A percentile compares a stretch with the other conserved stretches of the same genome.
phyloP scores from a whole-genome alignment of 1,284 basidiomycete species.

The Omphalotus olearius region DNA sequence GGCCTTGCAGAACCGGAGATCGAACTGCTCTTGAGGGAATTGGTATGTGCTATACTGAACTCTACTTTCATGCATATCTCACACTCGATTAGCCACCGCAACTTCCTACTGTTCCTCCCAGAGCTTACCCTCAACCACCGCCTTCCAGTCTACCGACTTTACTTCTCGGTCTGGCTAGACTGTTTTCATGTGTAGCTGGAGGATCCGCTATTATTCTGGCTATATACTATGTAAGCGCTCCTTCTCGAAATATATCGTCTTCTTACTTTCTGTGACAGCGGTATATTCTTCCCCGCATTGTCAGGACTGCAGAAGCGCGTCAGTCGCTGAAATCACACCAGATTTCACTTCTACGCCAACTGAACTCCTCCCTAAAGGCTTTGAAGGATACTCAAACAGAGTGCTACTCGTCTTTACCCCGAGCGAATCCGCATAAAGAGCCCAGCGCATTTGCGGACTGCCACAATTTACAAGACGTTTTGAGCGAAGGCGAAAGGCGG shows the following conservation, averaged over 20 bases:
- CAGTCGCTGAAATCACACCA: constrained; percentile 58
- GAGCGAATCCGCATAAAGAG: constrained; percentile 45
- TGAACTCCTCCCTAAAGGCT: constrained; percentile 47
- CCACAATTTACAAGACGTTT: constrained; percentile 44
- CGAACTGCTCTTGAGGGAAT: constrained; percentile 49
- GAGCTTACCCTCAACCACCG: constrained; percentile 66
- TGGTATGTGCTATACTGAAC: constrained; percentile 34
- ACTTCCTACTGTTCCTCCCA: constrained; percentile 57
- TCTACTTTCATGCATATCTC: constrained; percentile 5
- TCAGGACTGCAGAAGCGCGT: constrained; percentile 54
- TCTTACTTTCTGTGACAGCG: constrained; percentile 37
- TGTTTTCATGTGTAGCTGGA: constrained; percentile 66
- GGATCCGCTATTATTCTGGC: constrained; percentile 53
- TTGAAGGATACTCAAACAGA: constrained; percentile 51
- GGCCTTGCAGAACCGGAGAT: constrained; percentile 63
- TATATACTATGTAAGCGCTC: constrained; percentile 54
- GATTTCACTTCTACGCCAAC: constrained; percentile 43
- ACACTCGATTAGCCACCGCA: constrained; percentile 38
- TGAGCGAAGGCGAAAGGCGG: constrained; percentile 25
- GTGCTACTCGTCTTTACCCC: constrained; percentile 52
- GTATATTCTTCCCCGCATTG: constrained; percentile 62
- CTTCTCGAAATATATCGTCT: background rate
- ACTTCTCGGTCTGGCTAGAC: constrained; percentile 52
- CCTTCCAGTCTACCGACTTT: constrained; percentile 68
- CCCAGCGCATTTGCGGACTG: constrained; percentile 39